phyloP scores from a whole-genome alignment of 1,139 yeast species.

The Yamadazyma atlantica region DNA sequence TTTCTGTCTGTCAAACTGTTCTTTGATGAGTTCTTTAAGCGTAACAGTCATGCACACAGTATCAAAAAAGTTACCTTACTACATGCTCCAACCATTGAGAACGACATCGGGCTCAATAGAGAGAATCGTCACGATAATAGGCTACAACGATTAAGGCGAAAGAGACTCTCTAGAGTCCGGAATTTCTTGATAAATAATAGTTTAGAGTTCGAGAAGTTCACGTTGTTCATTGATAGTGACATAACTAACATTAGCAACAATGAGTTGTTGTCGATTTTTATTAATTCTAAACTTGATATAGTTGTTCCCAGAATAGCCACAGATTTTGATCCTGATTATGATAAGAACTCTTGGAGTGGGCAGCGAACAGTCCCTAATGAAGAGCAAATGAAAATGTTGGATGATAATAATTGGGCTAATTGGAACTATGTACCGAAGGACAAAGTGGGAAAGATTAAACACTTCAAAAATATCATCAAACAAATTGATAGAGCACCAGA shows the following conservation, averaged over 20 bases:
- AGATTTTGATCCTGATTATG: conserved; percentile 33
- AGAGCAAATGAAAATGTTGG: conserved; percentile 33
- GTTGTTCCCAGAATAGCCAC: conserved; percentile 39
- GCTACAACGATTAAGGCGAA: conserved; percentile 32
- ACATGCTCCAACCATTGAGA: conserved; percentile 34
- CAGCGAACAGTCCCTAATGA: conserved; percentile 34
- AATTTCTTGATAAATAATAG: conserved; percentile 33
- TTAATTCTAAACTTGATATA: conserved; percentile 36
- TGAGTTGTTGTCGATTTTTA: conserved; percentile 30
- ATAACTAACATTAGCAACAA: conserved; percentile 28
- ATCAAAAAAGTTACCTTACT: conserved; percentile 26
- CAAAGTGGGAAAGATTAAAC: conserved; percentile 27
- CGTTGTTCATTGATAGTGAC: conserved; percentile 49
- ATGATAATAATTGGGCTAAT: conserved; percentile 30
- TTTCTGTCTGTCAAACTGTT: conserved; percentile 19
- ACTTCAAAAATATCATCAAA: conserved; percentile 26
- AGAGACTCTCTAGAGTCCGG: conserved; percentile 34
- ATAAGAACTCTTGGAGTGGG: conserved; percentile 51
- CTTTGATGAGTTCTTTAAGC: conserved; percentile 16
- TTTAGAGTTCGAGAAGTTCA: conserved; percentile 30
- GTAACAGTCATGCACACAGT: conserved; percentile 3
- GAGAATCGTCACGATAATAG: conserved; percentile 29
- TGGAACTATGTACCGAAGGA: conserved; percentile 42
- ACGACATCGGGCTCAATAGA: conserved; percentile 19
- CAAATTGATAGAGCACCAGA: conserved; percentile 16